phyloP scores from a whole-genome alignment of 106 monocot species.

The Amphibolis antarctica region DNA sequence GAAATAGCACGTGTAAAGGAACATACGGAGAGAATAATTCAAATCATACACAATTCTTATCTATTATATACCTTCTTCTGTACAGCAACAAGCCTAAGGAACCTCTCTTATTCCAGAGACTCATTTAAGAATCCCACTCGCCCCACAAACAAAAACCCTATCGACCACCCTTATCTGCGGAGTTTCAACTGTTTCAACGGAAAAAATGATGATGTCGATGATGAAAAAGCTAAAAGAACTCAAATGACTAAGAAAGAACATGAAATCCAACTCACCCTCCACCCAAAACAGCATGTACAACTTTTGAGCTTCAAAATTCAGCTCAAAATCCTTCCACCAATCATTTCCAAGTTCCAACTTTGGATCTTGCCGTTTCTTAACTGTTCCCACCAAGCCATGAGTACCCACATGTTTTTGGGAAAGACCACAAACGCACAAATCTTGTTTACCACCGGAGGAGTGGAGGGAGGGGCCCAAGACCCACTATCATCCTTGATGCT shows the following conservation, averaged over 20 bases:
- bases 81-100: constrained; percentile 4
- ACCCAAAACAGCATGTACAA: constrained; percentile 3
- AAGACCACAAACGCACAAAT: too few species aligned
- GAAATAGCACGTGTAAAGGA: too few species aligned
- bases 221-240: background rate
- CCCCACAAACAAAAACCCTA: background rate
- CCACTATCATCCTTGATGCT: background rate
- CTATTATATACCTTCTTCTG: constrained; percentile 1
- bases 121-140: background rate
- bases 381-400: too few species aligned
- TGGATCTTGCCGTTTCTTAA: background rate
- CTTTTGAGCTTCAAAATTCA: constrained; percentile 4
- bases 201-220: background rate
- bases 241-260: background rate
- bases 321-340: background rate
- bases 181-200: background rate
- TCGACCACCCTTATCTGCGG: background rate
- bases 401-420: too few species aligned
- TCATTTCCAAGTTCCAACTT: background rate
- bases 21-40: background rate
- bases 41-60: background rate
- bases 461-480: background rate
- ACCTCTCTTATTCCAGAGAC: background rate
- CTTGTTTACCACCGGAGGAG: background rate
- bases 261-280: background rate